Evolutionary conservation across 805 yeast genomes (phyloP).

Genomic region (Candida nemodendra): DNA sequence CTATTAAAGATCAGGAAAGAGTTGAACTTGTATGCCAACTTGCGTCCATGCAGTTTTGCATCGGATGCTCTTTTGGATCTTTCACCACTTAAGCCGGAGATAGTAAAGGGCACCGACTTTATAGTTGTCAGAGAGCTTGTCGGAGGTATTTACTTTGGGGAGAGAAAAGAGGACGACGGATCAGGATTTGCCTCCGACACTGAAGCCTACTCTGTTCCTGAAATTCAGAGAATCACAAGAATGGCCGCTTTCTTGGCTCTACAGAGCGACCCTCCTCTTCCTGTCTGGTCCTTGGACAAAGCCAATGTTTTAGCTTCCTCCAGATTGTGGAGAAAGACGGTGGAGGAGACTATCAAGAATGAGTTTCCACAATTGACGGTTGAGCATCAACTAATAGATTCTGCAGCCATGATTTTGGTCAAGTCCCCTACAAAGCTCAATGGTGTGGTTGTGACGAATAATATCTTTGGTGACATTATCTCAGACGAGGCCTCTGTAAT

Average conservation of each 20-base stretch:
- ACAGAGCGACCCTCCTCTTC: constrained; percentile 90
- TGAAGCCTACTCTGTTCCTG: constrained; percentile 86
- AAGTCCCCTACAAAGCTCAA: constrained; percentile 88
- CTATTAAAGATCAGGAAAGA: constrained; percentile 91
- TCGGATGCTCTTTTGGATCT: constrained; percentile 79
- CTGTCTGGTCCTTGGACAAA: constrained; percentile 94
- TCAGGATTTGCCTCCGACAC: constrained; percentile 89
- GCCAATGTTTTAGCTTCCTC: constrained; percentile 97
- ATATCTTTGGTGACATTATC: constrained; percentile 98
- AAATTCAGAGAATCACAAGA: constrained; percentile 92
- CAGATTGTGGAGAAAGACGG: constrained; percentile 94
- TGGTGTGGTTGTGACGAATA: constrained; percentile 88
- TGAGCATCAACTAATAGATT: constrained; percentile 95
- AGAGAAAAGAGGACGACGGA: constrained; percentile 88
- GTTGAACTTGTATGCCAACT: constrained; percentile 88
- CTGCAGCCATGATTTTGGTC: constrained; percentile 97
- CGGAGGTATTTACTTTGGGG: constrained; percentile 98
- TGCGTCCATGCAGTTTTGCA: constrained; percentile 94
- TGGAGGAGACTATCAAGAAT: constrained; percentile 73
- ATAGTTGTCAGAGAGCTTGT: constrained; percentile 94
- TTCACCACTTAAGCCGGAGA: constrained; percentile 83
- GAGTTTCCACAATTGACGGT: constrained; percentile 89
- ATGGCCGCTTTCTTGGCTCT: constrained; percentile 98
- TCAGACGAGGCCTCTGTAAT: constrained; percentile 98
- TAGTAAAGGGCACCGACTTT: constrained; percentile 88